These are phyloP conservation scores for Trichoderma sp. DNA, from an alignment of 2,329 filamentous ascomycete genomes.

Conservation along the genomic window DNA sequence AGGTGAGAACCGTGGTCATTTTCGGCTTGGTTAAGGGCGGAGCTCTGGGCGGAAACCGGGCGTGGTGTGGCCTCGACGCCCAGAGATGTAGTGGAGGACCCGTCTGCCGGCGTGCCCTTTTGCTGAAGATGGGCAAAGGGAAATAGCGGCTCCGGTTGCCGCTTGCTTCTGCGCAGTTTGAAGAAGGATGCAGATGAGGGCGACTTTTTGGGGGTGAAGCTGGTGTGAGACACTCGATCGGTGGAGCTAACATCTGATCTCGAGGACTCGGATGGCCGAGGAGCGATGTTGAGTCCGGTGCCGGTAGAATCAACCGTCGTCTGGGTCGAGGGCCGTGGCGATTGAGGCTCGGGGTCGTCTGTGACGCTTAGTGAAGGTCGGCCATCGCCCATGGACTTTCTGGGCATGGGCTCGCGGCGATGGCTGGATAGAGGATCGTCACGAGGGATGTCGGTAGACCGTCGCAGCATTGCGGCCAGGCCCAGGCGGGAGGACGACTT, in stretches of 20 bases:
- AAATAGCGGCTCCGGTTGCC: slow-evolving; percentile 73
- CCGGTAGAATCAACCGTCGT: slow-evolving; percentile 30
- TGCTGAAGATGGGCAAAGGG: slow-evolving; percentile 79
- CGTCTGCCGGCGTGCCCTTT: slow-evolving; percentile 48
- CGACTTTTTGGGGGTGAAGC: slow-evolving; percentile 60
- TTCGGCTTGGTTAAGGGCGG: slow-evolving; percentile 23
- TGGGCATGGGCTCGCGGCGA: slow-evolving; percentile 2
- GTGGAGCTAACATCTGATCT: slow-evolving; percentile 80
- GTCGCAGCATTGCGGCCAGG: slow-evolving; percentile 51
- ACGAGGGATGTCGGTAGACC: slow-evolving; percentile 47
- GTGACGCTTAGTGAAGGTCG: slow-evolving; percentile 40
- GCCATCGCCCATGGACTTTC: slow-evolving; percentile 41
- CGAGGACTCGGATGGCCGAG: slow-evolving; percentile 68
- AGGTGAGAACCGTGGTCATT: slow-evolving; percentile 24
- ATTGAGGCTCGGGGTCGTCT: slow-evolving; percentile 59
- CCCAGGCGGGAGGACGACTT: slow-evolving; percentile 57
- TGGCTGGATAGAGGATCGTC: slow-evolving; percentile 25
- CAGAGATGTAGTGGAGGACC: slow-evolving; percentile 45
- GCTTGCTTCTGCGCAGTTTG: slow-evolving; percentile 72
- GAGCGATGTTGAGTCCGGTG: slow-evolving; percentile 47
- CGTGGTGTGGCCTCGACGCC: slow-evolving; percentile 33
- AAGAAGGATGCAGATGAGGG: slow-evolving; percentile 73
- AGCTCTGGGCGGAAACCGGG: slow-evolving; percentile 36
- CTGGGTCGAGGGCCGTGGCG: slow-evolving; percentile 32
- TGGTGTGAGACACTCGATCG: slow-evolving; percentile 57